These are phyloP conservation scores for Aspergillus melleus DNA, from an alignment of 2,329 filamentous ascomycete genomes.

Conservation along the genomic window DNA sequence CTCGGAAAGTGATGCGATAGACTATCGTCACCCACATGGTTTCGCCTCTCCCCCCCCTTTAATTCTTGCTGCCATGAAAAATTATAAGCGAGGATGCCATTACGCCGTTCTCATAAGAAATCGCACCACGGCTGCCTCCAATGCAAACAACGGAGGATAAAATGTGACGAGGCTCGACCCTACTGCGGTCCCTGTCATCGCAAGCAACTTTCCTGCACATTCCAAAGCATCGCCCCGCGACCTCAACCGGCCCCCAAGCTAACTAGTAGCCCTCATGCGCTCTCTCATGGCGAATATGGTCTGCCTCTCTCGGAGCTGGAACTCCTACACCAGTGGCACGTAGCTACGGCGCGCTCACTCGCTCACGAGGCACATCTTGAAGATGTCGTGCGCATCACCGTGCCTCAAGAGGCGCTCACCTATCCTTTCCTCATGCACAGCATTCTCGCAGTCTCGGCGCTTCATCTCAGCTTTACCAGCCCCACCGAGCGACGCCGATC, in stretches of 20 bases:
- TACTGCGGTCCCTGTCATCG: slow-evolving; percentile 10
- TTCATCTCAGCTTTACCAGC: slow-evolving; percentile 6
- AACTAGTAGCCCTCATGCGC: background rate
- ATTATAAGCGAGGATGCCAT: slow-evolving; percentile 6
- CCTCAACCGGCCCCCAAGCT: too few species aligned
- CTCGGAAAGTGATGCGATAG: too few species aligned
- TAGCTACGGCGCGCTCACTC: slow-evolving; percentile 3
- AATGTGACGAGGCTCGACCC: slow-evolving; percentile 16
- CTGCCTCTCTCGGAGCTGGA: slow-evolving; percentile 15
- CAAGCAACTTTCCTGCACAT: slow-evolving; percentile 6
- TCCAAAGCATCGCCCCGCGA: slow-evolving; percentile 1
- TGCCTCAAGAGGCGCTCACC: slow-evolving; percentile 7
- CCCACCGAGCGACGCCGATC: background rate
- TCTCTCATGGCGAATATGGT: background rate
- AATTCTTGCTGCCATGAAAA: background rate
- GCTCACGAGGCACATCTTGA: background rate
- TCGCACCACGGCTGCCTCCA: slow-evolving; percentile 15
- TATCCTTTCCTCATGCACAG: slow-evolving; percentile 15
- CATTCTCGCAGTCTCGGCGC: slow-evolving; percentile 11
- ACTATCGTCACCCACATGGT: too few species aligned
- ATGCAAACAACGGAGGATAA: slow-evolving; percentile 17
- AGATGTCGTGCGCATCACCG: slow-evolving; percentile 6
- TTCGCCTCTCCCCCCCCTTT: slow-evolving; percentile 10
- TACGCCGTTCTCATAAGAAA: slow-evolving; percentile 10
- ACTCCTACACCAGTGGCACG: slow-evolving; percentile 17